Evolutionary conservation across 192 early-diverging fungal genomes (phyloP).

Genomic region (Pilaira anomala): DNA sequence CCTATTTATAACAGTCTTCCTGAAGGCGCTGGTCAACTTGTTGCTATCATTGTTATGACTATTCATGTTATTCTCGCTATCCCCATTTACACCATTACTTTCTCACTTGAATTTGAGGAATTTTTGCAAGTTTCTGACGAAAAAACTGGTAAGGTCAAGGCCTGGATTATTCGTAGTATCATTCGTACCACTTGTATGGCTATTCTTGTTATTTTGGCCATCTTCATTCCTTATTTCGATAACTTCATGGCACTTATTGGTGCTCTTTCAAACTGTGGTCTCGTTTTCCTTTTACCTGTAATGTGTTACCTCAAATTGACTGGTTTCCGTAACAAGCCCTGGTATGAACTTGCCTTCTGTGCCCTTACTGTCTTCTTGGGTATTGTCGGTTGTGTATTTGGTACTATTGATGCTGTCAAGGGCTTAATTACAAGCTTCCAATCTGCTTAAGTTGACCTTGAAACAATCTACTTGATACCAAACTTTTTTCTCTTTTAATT

Average conservation of each 20-base stretch:
- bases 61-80: slow-evolving; percentile 78
- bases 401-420: slow-evolving; percentile 64
- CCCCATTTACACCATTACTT: slow-evolving; percentile 72
- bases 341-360: slow-evolving; percentile 48
- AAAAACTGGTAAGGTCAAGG: slow-evolving; percentile 45
- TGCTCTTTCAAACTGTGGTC: slow-evolving; percentile 67
- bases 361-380: slow-evolving; percentile 58
- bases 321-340: slow-evolving; percentile 44
- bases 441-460: not conserved
- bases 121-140: slow-evolving; percentile 54
- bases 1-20: slow-evolving; percentile 77
- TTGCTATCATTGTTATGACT: slow-evolving; percentile 71
- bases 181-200: slow-evolving; percentile 59
- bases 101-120: slow-evolving; percentile 73
- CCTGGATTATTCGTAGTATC: slow-evolving; percentile 51
- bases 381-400: slow-evolving; percentile 58
- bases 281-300: slow-evolving; percentile 85
- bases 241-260: slow-evolving; percentile 78
- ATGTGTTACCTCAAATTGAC: slow-evolving; percentile 76
- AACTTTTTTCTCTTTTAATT: not conserved
- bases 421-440: slow-evolving; percentile 35
- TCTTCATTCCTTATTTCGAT: slow-evolving; percentile 75
- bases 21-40: slow-evolving; percentile 53
- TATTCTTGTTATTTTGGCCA: slow-evolving; percentile 54
- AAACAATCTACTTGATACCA: not conserved